Evolutionary conservation across 768 basidiomycete species (phyloP), one percentile per base, ranked within the genome.

Genomic region (Trametopsis cervina): DNA sequence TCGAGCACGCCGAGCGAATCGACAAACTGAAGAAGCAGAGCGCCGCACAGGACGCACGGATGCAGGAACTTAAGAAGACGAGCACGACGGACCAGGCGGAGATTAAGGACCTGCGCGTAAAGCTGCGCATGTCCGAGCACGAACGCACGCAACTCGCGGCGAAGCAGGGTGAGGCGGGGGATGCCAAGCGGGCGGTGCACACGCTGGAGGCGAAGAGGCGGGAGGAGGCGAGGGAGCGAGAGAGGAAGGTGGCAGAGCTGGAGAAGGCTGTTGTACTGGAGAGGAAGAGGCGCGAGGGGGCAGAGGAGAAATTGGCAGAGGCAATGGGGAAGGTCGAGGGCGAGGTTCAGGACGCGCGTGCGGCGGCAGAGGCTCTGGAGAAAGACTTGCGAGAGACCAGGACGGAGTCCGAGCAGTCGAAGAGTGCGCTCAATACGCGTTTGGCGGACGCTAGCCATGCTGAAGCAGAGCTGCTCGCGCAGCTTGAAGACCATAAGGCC

Each of bases 1-100:
- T 65, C 0, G 85, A 86, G 26, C 72, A 77, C 11, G 46, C 64
- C 7, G 80, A 81, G 2, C 74, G 73, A 5, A 48, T 71, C 2
- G 80, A 84, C 36, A 85, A 80, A 56, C 70, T 81, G 48, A 82
- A 75, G 70, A 83, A 77, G 58, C 81, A 81, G 49, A 74, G 69
- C 23, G 76, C 79, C 3, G 49, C 65, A 4, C 71, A 80, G 38
- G 84, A 86, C 24, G 52, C 63, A n/a, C 76, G 78, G 35, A 55
- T 85, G 2, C 78, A 80, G 35, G 85, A 85, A 42, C 65, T 81
- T 50, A 84, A 77, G 62, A 79, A 74, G 55, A 47, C 63, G 17
- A 64, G 67, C 15, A 51, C 63, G 0, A 52, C 67, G 0, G 81
- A 84, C 49, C 78, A 84, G 56, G 63, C 68, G 0, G 83, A 87